A percentile compares a stretch with the other conserved stretches of the same genome.
Conservation (phyloP, 805 yeast genomes). For the Hanseniaspora mollemarum region DNA sequence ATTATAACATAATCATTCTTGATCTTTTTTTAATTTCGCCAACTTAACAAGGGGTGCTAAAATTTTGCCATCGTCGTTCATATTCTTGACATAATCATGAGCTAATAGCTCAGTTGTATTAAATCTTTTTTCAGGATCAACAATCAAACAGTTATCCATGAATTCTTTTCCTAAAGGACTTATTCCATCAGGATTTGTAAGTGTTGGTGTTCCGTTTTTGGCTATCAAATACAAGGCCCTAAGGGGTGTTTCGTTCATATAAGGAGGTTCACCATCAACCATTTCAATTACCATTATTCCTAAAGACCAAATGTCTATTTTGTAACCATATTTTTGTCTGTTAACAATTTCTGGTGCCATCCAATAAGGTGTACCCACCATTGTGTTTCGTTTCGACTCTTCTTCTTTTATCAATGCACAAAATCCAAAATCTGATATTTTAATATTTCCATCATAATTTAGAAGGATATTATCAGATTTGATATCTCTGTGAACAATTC, state of each 20-base stretch:
- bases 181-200: constrained; percentile 77
- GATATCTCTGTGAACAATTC: constrained; percentile 91
- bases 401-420: constrained; percentile 85
- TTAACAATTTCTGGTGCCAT: constrained; percentile 99
- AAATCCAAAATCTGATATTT: constrained; percentile 90
- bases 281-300: constrained; percentile 98
- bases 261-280: constrained; percentile 99
- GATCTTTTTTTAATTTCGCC: constrained; percentile 55
- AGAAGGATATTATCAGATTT: constrained; percentile 86
- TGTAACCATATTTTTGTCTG: constrained; percentile 88
- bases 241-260: constrained; percentile 88
- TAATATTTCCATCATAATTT: constrained; percentile 75
- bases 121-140: constrained; percentile 70
- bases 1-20: constrained; percentile 22
- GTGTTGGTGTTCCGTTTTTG: constrained; percentile 88
- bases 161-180: constrained; percentile 57
- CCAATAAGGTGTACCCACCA: constrained; percentile 99
- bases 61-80: constrained; percentile 47
- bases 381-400: constrained; percentile 81
- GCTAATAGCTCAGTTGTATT: constrained; percentile 60
- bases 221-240: constrained; percentile 89
- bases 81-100: constrained; percentile 50
- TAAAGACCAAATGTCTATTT: constrained; percentile 94
- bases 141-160: constrained; percentile 67
- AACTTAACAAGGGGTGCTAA: constrained; percentile 65